Percentiles rank a stretch among this genome's conserved stretches.
These are phyloP conservation scores for Pyrenophora graminea DNA, from an alignment of 2,329 filamentous ascomycete species.

Conservation along the genomic window DNA sequence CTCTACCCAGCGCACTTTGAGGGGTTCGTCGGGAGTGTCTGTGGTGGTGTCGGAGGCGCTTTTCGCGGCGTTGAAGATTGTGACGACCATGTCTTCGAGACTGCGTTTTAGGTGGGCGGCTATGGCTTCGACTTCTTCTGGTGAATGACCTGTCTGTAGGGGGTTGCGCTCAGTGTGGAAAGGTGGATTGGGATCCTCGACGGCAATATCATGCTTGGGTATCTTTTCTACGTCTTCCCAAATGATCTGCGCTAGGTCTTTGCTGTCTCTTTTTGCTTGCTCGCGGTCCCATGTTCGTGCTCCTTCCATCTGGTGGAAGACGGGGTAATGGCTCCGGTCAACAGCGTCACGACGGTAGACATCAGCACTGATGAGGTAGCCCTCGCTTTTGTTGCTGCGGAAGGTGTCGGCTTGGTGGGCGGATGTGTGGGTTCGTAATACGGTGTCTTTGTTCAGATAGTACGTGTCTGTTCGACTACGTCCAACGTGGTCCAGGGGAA, in stretches of 20 bases:
- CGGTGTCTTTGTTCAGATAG: conserved; percentile 83
- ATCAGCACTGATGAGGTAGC: conserved; percentile 90
- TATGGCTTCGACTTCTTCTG: conserved; percentile 80
- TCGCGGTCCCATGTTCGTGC: conserved; percentile 83
- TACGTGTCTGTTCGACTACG: conserved; percentile 90
- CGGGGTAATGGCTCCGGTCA: conserved; percentile 91
- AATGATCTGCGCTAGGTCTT: conserved; percentile 64
- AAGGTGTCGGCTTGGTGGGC: conserved; percentile 89
- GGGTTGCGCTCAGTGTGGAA: conserved; percentile 81
- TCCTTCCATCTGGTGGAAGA: conserved; percentile 99
- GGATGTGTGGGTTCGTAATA: conserved; percentile 91
- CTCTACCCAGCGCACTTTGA: conserved; percentile 91
- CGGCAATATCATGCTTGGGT: conserved; percentile 72
- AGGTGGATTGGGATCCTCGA: conserved; percentile 82
- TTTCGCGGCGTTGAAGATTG: conserved; percentile 81
- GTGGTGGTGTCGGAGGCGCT: conserved; percentile 53
- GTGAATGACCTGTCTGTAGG: conserved; percentile 74
- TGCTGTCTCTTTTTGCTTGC: conserved; percentile 53
- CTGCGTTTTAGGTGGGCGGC: conserved; percentile 85
- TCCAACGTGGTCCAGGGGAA: conserved; percentile 84
- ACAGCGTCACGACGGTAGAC: conserved; percentile 95
- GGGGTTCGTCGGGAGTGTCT: conserved; percentile 61
- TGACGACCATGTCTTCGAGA: conserved; percentile 85
- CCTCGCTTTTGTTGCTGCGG: conserved; percentile 70
- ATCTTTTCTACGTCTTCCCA: conserved; percentile 71